These are phyloP conservation scores for Leccinum uliginosum DNA, from an alignment of 768 basidiomycete species.

Conservation along the genomic window DNA sequence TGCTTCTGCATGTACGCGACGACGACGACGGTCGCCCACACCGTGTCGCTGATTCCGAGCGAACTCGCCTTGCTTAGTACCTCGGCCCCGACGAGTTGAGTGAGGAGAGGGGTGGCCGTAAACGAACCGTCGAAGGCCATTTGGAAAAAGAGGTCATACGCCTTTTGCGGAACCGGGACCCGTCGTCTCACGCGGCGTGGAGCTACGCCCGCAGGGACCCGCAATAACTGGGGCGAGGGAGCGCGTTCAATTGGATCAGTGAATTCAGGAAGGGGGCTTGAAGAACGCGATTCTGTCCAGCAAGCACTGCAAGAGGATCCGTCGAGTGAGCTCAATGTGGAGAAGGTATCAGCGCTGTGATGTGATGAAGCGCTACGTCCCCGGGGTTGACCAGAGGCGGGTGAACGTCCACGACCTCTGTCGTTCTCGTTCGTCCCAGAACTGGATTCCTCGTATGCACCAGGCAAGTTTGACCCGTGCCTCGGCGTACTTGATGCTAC, in stretches of 20 bases:
- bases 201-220: neutral
- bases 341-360: slow-evolving; percentile 34
- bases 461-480: slow-evolving; percentile 10
- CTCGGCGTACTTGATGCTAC: neutral
- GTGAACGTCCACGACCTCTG: slow-evolving; percentile 2
- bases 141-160: slow-evolving; percentile 35
- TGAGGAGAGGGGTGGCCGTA: slow-evolving; percentile 27
- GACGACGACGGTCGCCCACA: slow-evolving; percentile 49
- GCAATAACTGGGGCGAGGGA: slow-evolving; percentile 32
- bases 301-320: slow-evolving; percentile 34
- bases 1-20: slow-evolving; percentile 42
- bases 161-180: slow-evolving; percentile 19
- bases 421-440: slow-evolving; percentile 2
- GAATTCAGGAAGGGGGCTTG: slow-evolving; percentile 19
- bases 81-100: slow-evolving; percentile 33
- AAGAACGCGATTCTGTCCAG: slow-evolving; percentile 26
- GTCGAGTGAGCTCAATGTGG: slow-evolving; percentile 48
- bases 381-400: neutral
- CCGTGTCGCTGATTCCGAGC: slow-evolving; percentile 27
- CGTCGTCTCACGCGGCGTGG: neutral
- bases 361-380: slow-evolving; percentile 17
- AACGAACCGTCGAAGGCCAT: slow-evolving; percentile 51
- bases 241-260: slow-evolving; percentile 27
- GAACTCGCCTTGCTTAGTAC: slow-evolving; percentile 31
- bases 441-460: slow-evolving; percentile 17